Percentiles rank a stretch among this genome's conserved stretches.
Evolutionary conservation across 805 yeast species (phyloP).

Genomic region (Metschnikowia henanensis): DNA sequence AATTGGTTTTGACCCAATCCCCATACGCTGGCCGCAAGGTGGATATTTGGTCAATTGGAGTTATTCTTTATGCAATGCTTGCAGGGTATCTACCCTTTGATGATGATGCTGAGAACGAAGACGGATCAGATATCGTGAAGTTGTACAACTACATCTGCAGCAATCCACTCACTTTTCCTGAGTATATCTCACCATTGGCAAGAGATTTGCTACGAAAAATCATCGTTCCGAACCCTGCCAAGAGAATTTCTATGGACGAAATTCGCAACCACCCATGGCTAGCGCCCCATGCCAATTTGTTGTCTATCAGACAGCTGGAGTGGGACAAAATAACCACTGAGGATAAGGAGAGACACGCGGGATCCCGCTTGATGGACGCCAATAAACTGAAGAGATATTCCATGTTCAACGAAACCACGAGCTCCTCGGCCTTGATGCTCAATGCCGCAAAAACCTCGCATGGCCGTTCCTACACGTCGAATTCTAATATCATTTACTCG

Average conservation of each 20-base stretch:
- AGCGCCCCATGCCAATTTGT: constrained; percentile 75
- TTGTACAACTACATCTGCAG: constrained; percentile 89
- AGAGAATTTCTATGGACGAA: constrained; percentile 65
- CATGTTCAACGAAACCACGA: constrained; percentile 43
- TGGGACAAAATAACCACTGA: constrained; percentile 69
- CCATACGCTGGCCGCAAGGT: constrained; percentile 93
- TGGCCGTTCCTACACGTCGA: constrained; percentile 38
- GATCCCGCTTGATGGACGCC: constrained; percentile 9
- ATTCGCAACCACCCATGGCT: constrained; percentile 88
- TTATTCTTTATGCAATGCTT: constrained; percentile 92
- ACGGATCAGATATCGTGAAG: constrained; percentile 89
- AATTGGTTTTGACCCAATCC: constrained; percentile 80
- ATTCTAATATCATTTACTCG: constrained; percentile 40
- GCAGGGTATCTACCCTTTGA: constrained; percentile 98
- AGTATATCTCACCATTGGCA: constrained; percentile 85
- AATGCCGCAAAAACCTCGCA: constrained; percentile 26
- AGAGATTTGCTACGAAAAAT: constrained; percentile 86
- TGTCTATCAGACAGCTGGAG: constrained; percentile 82
- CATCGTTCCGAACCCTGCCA: constrained; percentile 80
- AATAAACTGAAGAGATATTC: constrained; percentile 44
- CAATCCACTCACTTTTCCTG: constrained; percentile 94
- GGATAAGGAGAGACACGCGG: constrained; percentile 21
- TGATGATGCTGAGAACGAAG: constrained; percentile 96
- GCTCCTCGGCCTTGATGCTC: constrained; percentile 34
- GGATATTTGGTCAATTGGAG: constrained; percentile 97